phyloP scores from a whole-genome alignment of 2,329 filamentous ascomycete species.

The Colletotrichum shisoi region DNA sequence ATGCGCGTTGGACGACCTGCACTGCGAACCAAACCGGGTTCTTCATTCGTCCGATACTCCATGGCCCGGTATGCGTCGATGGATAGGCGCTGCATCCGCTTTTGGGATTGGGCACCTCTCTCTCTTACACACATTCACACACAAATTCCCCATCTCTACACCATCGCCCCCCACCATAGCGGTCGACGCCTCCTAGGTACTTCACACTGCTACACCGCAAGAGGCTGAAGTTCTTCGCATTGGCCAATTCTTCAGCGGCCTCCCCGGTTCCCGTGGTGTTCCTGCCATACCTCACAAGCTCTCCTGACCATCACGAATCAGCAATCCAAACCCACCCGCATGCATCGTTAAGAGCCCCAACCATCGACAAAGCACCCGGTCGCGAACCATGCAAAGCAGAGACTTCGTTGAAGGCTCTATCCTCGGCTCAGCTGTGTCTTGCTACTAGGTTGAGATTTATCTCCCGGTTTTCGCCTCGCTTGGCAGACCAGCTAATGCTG shows the following conservation, averaged over 20 bases:
- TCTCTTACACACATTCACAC: neutral
- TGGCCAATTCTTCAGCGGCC: slow-evolving; percentile 8
- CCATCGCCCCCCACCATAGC: slow-evolving; percentile 4
- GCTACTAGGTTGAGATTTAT: too few relatives aligned
- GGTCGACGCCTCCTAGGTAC: slow-evolving; percentile 2
- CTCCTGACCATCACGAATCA: neutral
- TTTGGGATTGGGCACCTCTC: slow-evolving; percentile 24
- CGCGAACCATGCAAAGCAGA: neutral
- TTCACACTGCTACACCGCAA: slow-evolving; percentile 2
- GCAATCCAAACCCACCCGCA: slow-evolving; percentile 1
- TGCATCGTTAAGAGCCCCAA: neutral
- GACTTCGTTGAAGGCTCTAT: neutral
- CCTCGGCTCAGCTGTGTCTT: slow-evolving; percentile 5
- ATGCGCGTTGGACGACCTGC: slow-evolving; percentile 26
- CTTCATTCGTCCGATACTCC: slow-evolving; percentile 35
- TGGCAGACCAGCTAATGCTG: slow-evolving; percentile 30
- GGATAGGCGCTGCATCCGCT: slow-evolving; percentile 22
- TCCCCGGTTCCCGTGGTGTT: neutral
- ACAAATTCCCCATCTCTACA: slow-evolving; percentile 15
- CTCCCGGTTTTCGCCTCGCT: slow-evolving; percentile 7
- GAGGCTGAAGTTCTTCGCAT: slow-evolving; percentile 14
- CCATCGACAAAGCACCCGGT: neutral
- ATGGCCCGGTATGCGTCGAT: slow-evolving; percentile 23
- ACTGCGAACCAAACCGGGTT: slow-evolving; percentile 33
- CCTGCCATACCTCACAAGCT: neutral